Base-by-base conservation (phyloP, 2,329 filamentous ascomycete genomes). In the Pestalotiopsis fici region DNA sequence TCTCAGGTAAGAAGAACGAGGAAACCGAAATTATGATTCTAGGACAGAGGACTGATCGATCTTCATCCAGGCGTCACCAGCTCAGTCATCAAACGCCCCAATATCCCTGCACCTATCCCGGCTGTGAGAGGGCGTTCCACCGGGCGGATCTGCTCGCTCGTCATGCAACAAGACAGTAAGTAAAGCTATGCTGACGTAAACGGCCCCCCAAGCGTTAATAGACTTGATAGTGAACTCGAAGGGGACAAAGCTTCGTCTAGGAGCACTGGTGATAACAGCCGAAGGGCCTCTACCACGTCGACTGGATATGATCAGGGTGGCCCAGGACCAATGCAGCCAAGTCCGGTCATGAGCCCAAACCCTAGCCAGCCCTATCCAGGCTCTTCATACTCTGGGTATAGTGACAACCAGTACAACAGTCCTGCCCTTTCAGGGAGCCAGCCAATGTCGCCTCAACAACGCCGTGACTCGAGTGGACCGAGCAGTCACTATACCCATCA, bases 91-190 rank as follows among this genome's bases (percentile, higher is more conserved):
- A 85, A 66, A 84, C 82, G 64, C 86, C 88, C 28, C 81, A 82
- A 56, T 83, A 84, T 71, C 78, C 78, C 47, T 91, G 88, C 69
- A 79, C 77, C 2, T 81, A 84, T 66, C 81, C 83, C 18, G 83
- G 85, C 50, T 91, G 88, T 74, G 86, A 85, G 50, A 85, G 84
- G 69, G 80, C 82, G 15, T 90, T 91, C 69, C 84, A 89, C 70
- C 83, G 88, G 65, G 82, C 84, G 59, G 88, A 91, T 74, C 78
- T 91, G 12, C 80, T 90, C 21, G 81, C 85, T n/a, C 85, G 88
- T 47, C 88, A 91, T 72, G 76, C 82, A 67, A 80, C 82, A 69
- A 79, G 82, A 78, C 85, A 87, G 85, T 87, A 74, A 74, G 82
- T 78, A 18, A 6, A 21, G 9, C 28, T 23, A 18, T n/a, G 65